Conservation (phyloP, 345 rosid species). For the Hypericum androsaemum region DNA sequence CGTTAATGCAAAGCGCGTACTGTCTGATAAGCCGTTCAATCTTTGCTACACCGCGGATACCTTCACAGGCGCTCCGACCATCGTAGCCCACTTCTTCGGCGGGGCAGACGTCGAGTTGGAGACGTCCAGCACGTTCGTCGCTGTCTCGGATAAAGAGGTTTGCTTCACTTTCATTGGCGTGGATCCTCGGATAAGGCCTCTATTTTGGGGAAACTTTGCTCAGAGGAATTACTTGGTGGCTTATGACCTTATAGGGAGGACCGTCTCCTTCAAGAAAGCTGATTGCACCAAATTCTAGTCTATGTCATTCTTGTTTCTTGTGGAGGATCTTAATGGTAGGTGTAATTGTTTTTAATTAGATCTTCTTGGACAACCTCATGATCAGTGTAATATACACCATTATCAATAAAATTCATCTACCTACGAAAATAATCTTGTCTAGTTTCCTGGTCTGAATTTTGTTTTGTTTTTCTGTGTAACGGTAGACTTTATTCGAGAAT, state of each 20-base stretch:
- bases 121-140: background rate
- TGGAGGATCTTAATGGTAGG: no score
- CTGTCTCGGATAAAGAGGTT: background rate
- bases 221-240: conserved; percentile 12
- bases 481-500: no score
- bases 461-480: no score
- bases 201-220: conserved; percentile 1
- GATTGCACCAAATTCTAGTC: background rate
- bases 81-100: background rate
- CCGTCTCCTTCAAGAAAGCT: conserved; percentile 8
- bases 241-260: background rate
- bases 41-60: conserved; percentile 2
- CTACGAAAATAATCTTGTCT: no score
- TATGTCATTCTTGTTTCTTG: no score
- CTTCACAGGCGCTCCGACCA: background rate
- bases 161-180: conserved; percentile 2
- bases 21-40: background rate
- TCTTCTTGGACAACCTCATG: no score
- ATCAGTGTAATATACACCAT: no score
- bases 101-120: background rate
- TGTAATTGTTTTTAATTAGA: no score
- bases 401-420: no score
- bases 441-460: no score
- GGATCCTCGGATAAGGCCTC: no score
- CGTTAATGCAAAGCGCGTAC: background rate